A percentile compares a stretch with the other conserved stretches of the same genome.
phyloP scores from a whole-genome alignment of 208 protist genomes.

The Blastocrithidia nonstop region DNA sequence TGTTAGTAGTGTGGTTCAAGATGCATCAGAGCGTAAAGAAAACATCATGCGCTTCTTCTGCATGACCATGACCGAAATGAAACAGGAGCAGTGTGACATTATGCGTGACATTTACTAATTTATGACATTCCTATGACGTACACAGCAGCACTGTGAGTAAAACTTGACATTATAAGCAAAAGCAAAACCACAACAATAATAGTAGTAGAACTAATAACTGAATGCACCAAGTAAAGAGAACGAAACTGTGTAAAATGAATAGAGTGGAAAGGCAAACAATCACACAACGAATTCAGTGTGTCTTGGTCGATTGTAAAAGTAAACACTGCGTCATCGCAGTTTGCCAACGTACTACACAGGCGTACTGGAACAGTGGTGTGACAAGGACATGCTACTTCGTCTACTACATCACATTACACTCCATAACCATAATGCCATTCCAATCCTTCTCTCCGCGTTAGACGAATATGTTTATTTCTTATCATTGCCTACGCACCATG shows the following conservation, averaged over 20 bases:
- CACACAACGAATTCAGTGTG: too few relatives aligned
- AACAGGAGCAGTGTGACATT: constrained; percentile 37
- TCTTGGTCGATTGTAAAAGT: constrained; percentile 18
- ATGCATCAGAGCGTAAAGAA: constrained; percentile 8
- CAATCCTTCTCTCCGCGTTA: constrained; percentile 19
- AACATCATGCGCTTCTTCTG: constrained; percentile 10
- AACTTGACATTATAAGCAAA: constrained; percentile 3
- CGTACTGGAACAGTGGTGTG: constrained; percentile 18
- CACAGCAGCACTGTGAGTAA: constrained; percentile 3
- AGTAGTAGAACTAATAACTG: too few relatives aligned
- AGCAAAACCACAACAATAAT: too few relatives aligned
- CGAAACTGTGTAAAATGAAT: too few relatives aligned
- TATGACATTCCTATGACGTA: constrained; percentile 20
- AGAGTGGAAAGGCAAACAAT: too few relatives aligned
- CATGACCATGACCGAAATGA: constrained; percentile 15
- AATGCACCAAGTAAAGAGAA: too few relatives aligned
- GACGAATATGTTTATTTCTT: constrained; percentile 40
- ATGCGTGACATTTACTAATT: constrained; percentile 36
- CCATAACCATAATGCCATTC: constrained; percentile 15
- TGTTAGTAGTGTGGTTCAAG: constrained; percentile 16
- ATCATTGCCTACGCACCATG: constrained; percentile 13
- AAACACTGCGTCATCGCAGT: constrained; percentile 9
- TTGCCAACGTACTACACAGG: constrained; percentile 22
- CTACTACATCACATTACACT: constrained; percentile 25
- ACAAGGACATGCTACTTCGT: constrained; percentile 31